Evolutionary conservation across 2,329 filamentous ascomycete species (phyloP).

Genomic region (Diaporthe batatas): DNA sequence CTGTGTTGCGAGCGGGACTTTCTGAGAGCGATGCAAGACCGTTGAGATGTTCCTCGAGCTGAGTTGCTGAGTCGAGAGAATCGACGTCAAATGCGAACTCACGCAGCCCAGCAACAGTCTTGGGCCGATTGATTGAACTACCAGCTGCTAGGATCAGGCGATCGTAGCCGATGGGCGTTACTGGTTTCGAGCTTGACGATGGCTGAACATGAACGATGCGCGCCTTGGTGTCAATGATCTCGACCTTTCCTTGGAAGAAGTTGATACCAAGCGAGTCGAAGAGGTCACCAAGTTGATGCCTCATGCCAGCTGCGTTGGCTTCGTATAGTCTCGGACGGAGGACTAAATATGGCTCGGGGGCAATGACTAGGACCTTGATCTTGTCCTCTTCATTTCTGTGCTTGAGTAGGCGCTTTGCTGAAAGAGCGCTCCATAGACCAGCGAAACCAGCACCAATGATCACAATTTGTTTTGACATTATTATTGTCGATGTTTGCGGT

Average conservation of each 20-base stretch:
- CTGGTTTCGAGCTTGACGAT: not conserved
- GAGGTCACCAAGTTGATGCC: not conserved
- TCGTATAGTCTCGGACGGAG: conserved; percentile 23
- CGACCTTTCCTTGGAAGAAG: not conserved
- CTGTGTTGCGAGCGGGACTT: conserved; percentile 6
- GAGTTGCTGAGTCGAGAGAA: not conserved
- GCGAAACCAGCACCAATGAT: conserved; percentile 21
- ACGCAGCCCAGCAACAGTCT: not conserved
- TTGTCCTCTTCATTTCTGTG: not conserved
- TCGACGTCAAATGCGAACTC: conserved; percentile 20
- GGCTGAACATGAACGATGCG: not conserved
- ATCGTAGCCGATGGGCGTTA: not conserved
- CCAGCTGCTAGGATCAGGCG: conserved; percentile 22
- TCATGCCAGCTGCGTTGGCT: conserved; percentile 11
- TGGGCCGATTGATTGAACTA: conserved; percentile 8
- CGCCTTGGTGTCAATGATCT: not conserved
- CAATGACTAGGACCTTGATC: conserved; percentile 1
- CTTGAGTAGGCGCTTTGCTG: not conserved
- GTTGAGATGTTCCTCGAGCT: conserved; percentile 1
- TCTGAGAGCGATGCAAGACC: not conserved
- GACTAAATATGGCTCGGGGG: not conserved
- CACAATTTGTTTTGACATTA: not conserved
- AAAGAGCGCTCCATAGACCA: conserved; percentile 13
- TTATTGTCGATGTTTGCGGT: not conserved
- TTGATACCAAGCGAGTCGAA: not conserved